Conservation (phyloP, 306 rosid genomes). For the Pueraria montana region DNA sequence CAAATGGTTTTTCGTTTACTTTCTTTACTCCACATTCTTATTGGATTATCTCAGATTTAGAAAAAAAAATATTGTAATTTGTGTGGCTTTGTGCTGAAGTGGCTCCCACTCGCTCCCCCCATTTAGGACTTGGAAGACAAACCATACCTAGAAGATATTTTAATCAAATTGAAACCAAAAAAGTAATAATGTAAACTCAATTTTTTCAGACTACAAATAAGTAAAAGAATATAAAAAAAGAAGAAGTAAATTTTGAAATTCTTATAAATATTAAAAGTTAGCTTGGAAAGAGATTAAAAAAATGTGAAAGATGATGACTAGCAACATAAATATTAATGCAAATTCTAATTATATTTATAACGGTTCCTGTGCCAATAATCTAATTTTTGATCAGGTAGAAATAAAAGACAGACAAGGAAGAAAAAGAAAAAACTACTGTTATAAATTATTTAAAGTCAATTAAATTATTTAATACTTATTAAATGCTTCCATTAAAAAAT, state of each 20-base stretch:
- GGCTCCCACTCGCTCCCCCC: slow-evolving; percentile 55
- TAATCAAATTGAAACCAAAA: background rate
- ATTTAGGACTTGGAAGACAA: slow-evolving; percentile 21
- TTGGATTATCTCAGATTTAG: slow-evolving; percentile 8
- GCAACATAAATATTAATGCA: background rate
- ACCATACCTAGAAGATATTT: background rate
- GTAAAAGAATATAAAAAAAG: background rate
- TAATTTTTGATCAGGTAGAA: too few species aligned
- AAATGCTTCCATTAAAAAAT: too few species aligned
- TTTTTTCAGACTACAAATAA: background rate
- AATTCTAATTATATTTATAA: background rate
- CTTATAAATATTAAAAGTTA: background rate
- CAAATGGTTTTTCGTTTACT: background rate
- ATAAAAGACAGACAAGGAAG: too few species aligned
- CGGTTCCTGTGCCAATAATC: too few species aligned
- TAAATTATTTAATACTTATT: too few species aligned
- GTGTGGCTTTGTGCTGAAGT: slow-evolving; percentile 33
- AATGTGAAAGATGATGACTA: background rate
- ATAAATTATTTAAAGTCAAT: too few species aligned
- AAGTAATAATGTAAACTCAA: background rate
- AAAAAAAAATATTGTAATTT: slow-evolving; percentile 31
- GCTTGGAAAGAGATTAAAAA: background rate
- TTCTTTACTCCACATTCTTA: background rate
- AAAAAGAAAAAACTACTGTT: too few species aligned
- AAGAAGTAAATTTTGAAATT: too few species aligned